Evolutionary conservation across 305 asterid species (phyloP), one percentile per base, ranked within the genome.

Genomic region (Fraxinus platypoda): DNA sequence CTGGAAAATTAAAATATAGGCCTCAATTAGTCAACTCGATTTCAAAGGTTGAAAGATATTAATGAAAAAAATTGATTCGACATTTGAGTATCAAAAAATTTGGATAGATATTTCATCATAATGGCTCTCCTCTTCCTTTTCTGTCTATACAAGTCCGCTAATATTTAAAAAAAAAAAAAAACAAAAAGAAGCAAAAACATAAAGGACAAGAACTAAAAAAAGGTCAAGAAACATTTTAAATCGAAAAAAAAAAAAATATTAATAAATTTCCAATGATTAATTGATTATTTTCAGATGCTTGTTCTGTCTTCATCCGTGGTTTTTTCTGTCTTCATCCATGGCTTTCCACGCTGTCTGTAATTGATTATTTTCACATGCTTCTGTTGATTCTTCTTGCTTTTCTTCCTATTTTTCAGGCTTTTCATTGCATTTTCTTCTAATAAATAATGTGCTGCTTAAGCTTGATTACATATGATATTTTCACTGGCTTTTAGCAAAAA

Each of bases 401-500:
- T 26, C 74, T 1, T 68, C 91, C 79, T 74, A 28, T 7, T 85
- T 81, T 4, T 12, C 38, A 4, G 74, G 23, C 38, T 70, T 70
- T 75, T 88, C 82, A 33, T 84, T 85, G 82, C 81, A 64, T 84
- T 87, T 95, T 81, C 91, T 88, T 87, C 87, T 93, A 94, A 92
- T 85, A 87, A 94, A 92, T 85, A 87, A 95, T 89, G 84, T 93
- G 96, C 37, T 97, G 95, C 86, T 54, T 93, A n/a, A 95, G 96
- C 86, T 92, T 95, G 75, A 79, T 85, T 13, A 95, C 97, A 88
- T 94, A 98, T 70, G 97, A 81, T 81, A 90, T 83, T 38, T 91
- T 95, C 85, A 95, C 97, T 79, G 98, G 98, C 92, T 95, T 95
- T 92, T 41, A 95, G 91, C 28, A 91, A 91, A 84, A 95, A 92